Conservation (phyloP, 1,284 basidiomycete species). For the Sporisorium exsertum region DNA sequence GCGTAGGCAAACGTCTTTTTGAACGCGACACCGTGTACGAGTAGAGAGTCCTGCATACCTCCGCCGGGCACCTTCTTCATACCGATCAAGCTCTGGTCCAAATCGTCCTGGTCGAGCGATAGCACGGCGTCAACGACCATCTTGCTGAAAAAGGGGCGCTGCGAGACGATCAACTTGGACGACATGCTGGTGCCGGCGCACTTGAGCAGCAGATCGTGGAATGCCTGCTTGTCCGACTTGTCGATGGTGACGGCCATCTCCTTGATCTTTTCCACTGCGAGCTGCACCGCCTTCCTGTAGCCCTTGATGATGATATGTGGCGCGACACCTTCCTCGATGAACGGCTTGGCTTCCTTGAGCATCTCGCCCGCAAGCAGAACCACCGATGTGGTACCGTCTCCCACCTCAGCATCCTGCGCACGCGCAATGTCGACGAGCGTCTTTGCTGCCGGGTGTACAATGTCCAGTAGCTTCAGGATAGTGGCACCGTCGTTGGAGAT, state of each 20-base stretch:
- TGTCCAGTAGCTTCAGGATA: slow-evolving; percentile 94
- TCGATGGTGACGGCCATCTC: slow-evolving; percentile 91
- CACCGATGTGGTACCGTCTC: slow-evolving; percentile 97
- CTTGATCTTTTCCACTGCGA: slow-evolving; percentile 87
- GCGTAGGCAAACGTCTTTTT: slow-evolving; percentile 99
- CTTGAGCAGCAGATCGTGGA: slow-evolving; percentile 92
- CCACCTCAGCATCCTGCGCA: slow-evolving; percentile 97
- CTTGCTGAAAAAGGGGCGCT: slow-evolving; percentile 97
- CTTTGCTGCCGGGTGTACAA: slow-evolving; percentile 95
- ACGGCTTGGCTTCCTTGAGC: slow-evolving; percentile 89
- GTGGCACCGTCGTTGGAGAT: slow-evolving; percentile 98
- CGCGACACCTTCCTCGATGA: slow-evolving; percentile 96
- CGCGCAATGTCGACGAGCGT: slow-evolving; percentile 97
- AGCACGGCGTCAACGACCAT: slow-evolving; percentile 97
- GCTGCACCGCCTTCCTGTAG: slow-evolving; percentile 85
- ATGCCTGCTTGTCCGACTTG: slow-evolving; percentile 88
- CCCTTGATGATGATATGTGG: slow-evolving; percentile 98
- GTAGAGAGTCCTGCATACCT: slow-evolving; percentile 93
- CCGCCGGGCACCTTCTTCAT: slow-evolving; percentile 99
- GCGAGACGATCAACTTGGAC: slow-evolving; percentile 97
- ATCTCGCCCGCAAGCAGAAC: slow-evolving; percentile 93
- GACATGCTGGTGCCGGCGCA: slow-evolving; percentile 99
- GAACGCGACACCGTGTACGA: slow-evolving; percentile 92
- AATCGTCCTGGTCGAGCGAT: slow-evolving; percentile 84
- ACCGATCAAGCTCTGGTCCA: slow-evolving; percentile 96